Evolutionary conservation across 2,329 filamentous ascomycete species (phyloP), one percentile per base, ranked within the genome.

Genomic region (Pezicula neosporulosa): DNA sequence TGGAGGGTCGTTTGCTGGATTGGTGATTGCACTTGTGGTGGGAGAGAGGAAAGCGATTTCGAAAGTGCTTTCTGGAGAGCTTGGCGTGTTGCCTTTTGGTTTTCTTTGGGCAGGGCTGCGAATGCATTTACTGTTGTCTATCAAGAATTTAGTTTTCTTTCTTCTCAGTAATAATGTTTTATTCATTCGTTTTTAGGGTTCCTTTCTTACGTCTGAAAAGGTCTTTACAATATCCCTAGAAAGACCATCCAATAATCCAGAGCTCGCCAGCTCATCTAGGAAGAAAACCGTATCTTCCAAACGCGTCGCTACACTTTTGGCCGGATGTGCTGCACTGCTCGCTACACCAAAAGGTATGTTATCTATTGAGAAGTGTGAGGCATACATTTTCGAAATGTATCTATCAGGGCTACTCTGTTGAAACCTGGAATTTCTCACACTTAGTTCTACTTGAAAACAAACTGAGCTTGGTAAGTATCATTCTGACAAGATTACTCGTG

Each of bases 291-390:
- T 66, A 48, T 82, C 72, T 9, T 69, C 64, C 10, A 82, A 64
- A 37, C 80, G 72, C 0, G 80, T 83, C 1, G 69, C 80, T 42
- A 72, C 72, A 51, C 75, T 71, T 30, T 71, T 74, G 3, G 53
- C 53, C 0, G 62, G 49, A 49, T 75, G 71, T 0, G 53, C 53
- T 7, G 53, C 41, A 0, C 70, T 73, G 1, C 74, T 78, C 21
- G 73, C 76, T 12, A 81, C 71, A 9, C 77, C 77, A 46, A 77
- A 81, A 0, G 78, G 78, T 37, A 81, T 74, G 52, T 82, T 82
- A 18, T 69, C 62, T 38, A 77, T 60, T 0, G 76, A 78, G 57
- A 82, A 82, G 55, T 77, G 74, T 19, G 44, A 24, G 1, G 53
- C 44, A 21, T 52, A 56, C 58, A 57, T 60, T 10, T 15, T 53